Evolutionary conservation across 177 flowering plant species (phyloP), one percentile per base, ranked within the genome.

Genomic region (Vitis hybrid): DNA sequence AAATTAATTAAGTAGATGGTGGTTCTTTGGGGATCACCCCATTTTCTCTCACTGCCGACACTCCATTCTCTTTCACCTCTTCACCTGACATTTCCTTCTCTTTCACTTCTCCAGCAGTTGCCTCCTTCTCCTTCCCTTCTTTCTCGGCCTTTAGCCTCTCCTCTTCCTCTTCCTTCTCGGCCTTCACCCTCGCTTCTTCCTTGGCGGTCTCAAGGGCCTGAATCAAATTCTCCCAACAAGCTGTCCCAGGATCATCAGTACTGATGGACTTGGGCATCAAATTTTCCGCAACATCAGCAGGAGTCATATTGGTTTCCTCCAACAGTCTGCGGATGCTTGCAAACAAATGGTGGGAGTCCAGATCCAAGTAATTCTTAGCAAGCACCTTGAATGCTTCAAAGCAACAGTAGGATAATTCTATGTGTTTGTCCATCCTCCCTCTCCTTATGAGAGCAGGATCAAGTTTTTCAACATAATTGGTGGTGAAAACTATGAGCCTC

Each of bases 281-380:
- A 58, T 32, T 30, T 69, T 76, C 79, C 1, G 78, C 78, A n/a
- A 74, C 77, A 62, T 74, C 40, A 32, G 40, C 40, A 32, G 40
- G 40, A 32, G 40, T 32, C 40, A 32, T 32, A 32, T 32, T 32
- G 14, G 52, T 54, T 18, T 69, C 77, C 73, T 57, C 69, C 60
- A 74, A 59, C 65, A 74, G n/a, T 13, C 15, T 18, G 26, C 17
- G 3, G 10, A 74, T 52, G 12, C 11, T 26, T 15, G 3, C 56
- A 58, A 69, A 74, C 69, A 64, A 57, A 32, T 26, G n/a, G 26
- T 32, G 40, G 40, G 40, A 32, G 40, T 32, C 40, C 2, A 32
- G 4, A 32, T 32, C 40, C 40, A 32, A 32, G 40, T 32, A 32
- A 32, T 32, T 32, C 40, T 32, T 32, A 32, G 40, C 40, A 0